A percentile compares a stretch with the other conserved stretches of the same genome.
Conservation (phyloP, 208 protist genomes). For the Wallacemonas sp. region DNA sequence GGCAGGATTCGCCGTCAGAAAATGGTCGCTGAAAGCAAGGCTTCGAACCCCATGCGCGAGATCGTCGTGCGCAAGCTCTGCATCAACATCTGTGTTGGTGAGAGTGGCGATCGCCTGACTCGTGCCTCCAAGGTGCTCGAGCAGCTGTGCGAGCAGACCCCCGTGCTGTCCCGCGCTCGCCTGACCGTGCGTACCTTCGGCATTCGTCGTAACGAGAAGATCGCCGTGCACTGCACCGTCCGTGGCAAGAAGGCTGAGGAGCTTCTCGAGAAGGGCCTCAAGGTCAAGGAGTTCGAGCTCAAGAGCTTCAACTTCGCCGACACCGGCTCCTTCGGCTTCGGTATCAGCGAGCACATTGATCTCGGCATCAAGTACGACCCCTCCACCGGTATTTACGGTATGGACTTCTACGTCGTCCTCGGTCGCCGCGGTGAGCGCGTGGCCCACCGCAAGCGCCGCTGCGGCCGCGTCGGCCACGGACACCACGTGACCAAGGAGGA, state of each 20-base stretch:
- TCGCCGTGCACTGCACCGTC: slow-evolving; percentile 98
- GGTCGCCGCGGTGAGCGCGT: slow-evolving; percentile 97
- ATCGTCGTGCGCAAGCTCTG: slow-evolving; percentile 99
- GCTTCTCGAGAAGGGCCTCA: slow-evolving; percentile 98
- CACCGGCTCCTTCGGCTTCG: slow-evolving; percentile 99
- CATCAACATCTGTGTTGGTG: slow-evolving; percentile 99
- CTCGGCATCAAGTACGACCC: slow-evolving; percentile 99
- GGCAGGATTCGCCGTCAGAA: slow-evolving; percentile 23
- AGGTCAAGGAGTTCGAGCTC: slow-evolving; percentile 99
- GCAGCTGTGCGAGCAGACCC: slow-evolving; percentile 98
- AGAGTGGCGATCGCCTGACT: slow-evolving; percentile 98
- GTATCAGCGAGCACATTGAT: slow-evolving; percentile 99
- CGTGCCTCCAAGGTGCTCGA: slow-evolving; percentile 99
- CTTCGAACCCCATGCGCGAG: slow-evolving; percentile 95
- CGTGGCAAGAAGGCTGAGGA: slow-evolving; percentile 99
- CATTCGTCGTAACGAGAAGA: slow-evolving; percentile 99
- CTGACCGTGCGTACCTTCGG: slow-evolving; percentile 99
- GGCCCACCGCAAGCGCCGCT: slow-evolving; percentile 84
- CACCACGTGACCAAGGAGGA: slow-evolving; percentile 98
- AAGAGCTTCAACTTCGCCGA: slow-evolving; percentile 95
- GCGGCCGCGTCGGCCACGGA: slow-evolving; percentile 84
- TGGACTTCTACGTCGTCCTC: slow-evolving; percentile 99
- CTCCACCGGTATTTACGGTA: slow-evolving; percentile 98
- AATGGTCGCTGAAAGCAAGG: slow-evolving; percentile 86
- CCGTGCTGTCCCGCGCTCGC: slow-evolving; percentile 96